Base-by-base conservation (phyloP, 164 flowering plant genomes). In the Aristolochia fimbriata region DNA sequence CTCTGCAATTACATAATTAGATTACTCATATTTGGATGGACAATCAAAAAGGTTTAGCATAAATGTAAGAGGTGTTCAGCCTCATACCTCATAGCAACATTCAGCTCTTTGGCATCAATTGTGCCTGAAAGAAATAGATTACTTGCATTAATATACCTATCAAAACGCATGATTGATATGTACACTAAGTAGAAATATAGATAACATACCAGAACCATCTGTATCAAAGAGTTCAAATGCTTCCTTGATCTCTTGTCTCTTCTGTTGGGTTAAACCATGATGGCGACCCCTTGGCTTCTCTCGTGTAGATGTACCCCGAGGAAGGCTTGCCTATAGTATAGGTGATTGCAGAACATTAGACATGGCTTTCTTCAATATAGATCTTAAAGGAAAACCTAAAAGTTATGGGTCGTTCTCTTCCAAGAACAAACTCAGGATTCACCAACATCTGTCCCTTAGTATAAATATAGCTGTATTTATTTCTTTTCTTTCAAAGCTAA, bases 171-270 rank as follows among this genome's bases (percentile, higher is more conserved):
- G 21, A n/a, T 0, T 3, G 51, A 16, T 21, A 19, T 58, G 19
- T 25, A 9, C n/a, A 16, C 15, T 21, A 6, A 52, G 2, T 9
- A 10, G 47, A 25, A 15, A 41, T 23, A 23, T 43, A 4, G 37
- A 17, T 31, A 9, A 11, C 56, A 46, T 70, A 85, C 96, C 98
- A 61, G 99, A 93, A 62, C 89, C 88, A 86, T 93, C 96, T 15
- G 89, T 90, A 71, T 93, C 99, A 73, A 93, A 90, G 22, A 90
- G 77, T 55, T 93, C 95, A 72, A 93, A 93, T 21, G 97, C 99
- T 78, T 93, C 99, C 75, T 69, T 88, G 25, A 90, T 93, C 79
- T 93, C 99, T 67, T 88, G 87, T 77, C 27, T 85, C 81, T 90
- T 90, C 73, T 86, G 97, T 45, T 69, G 78, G 25, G 80, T 74